These are phyloP conservation scores for Corymbia calophylla DNA, from an alignment of 441 rosid species.

Conservation along the genomic window DNA sequence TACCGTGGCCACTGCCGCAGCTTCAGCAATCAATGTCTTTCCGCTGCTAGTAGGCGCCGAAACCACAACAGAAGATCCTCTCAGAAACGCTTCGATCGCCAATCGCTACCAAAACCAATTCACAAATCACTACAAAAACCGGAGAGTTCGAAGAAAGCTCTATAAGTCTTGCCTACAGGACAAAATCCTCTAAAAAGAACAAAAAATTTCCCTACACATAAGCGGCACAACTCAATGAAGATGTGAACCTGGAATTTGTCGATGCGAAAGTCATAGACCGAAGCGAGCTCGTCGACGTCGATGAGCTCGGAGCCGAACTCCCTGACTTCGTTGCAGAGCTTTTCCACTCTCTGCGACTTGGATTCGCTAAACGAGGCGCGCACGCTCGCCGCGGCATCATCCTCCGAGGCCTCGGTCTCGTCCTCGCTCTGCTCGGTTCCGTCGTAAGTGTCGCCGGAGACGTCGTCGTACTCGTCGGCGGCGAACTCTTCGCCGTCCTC, in stretches of 20 bases:
- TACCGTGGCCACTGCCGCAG: conserved; percentile 89
- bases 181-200: neutral
- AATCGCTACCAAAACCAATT: conserved; percentile 34
- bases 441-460: conserved; percentile 28
- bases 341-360: conserved; percentile 71
- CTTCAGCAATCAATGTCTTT: conserved; percentile 96
- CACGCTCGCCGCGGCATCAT: conserved; percentile 7
- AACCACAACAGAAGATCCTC: conserved; percentile 88
- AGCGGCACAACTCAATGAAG: neutral
- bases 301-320: conserved; percentile 72
- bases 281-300: conserved; percentile 70
- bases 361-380: conserved; percentile 33
- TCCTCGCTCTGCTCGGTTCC: conserved; percentile 40
- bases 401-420: conserved; percentile 34
- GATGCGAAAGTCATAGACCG: conserved; percentile 79
- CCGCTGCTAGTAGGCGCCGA: conserved; percentile 98
- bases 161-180: neutral
- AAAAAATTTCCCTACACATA: neutral
- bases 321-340: conserved; percentile 52
- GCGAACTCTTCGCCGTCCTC: conserved; percentile 54
- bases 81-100: conserved; percentile 77
- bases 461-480: conserved; percentile 57
- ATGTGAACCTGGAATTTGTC: conserved; percentile 83
- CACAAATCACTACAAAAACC: neutral
- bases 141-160: neutral